Evolutionary conservation across 1,139 yeast species (phyloP), one percentile per base, ranked within the genome.

Genomic region (Candida freyschussii): DNA sequence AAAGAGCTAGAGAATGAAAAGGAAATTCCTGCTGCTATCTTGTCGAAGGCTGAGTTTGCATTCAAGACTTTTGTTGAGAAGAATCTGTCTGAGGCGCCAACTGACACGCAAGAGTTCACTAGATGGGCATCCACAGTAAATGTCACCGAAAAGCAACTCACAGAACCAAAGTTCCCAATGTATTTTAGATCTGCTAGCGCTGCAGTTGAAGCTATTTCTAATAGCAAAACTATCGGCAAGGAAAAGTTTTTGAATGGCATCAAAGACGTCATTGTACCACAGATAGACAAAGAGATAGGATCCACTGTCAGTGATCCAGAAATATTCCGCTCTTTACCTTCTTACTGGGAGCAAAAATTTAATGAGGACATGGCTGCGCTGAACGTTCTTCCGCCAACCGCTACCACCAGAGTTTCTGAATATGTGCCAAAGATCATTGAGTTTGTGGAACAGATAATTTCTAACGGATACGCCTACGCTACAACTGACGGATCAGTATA

Each of bases 361-460:
- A 83, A 89, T 57, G 69, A 74, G 34, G 98, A 91, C 52, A 93
- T 91, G 99, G 67, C 68, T 9, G 69, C 69, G 24, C 69, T 91
- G 56, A 89, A 87, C 51, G 97, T 91, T 10, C 65, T 84, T 33
- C 82, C 93, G 7, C 83, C 97, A 6, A 70, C 83, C 5, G 70
- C 87, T 26, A 85, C 94, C 21, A 91, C 98, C 5, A 75, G 99
- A 50, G 99, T 91, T n/a, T 83, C 96, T 3, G 98, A 91, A 58
- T 93, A 86, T 54, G 79, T 91, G 28, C 97, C 97, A 3, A 95
- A 91, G 52, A 89, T 91, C 57, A 73, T 89, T 32, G 71, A 62
- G 14, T 91, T 78, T 58, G 95, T 91, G 17, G 72, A 78, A 45
- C 69, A 65, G 48, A 89, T 91, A 52, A 73, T 89, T 29, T 56